These are phyloP conservation scores for Arthrobotrys musiformis DNA, from an alignment of 2,329 filamentous ascomycete genomes.

Conservation along the genomic window DNA sequence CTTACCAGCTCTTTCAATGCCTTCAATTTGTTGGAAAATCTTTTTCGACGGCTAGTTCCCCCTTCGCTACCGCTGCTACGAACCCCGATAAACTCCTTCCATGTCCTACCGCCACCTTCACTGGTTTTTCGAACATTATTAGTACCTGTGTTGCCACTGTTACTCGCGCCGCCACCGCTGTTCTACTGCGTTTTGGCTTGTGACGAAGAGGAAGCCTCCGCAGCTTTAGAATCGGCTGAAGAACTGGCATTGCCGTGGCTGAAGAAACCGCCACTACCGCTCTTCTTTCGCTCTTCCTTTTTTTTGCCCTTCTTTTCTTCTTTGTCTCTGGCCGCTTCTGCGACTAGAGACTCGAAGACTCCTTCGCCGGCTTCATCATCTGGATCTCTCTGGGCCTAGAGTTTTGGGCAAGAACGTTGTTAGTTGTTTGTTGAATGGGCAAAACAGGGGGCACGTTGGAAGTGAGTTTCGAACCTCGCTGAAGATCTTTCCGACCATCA, in stretches of 20 bases:
- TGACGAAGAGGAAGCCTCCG: slow-evolving; percentile 19
- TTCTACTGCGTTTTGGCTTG: slow-evolving; percentile 47
- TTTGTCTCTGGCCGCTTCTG: slow-evolving; percentile 92
- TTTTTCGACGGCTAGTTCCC: not conserved
- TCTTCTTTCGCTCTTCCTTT: slow-evolving; percentile 68
- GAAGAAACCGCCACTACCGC: slow-evolving; percentile 32
- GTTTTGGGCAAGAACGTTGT: slow-evolving; percentile 18
- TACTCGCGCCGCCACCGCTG: slow-evolving; percentile 1
- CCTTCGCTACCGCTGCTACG: not conserved
- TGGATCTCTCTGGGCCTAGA: slow-evolving; percentile 82
- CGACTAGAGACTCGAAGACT: slow-evolving; percentile 97
- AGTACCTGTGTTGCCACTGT: not conserved
- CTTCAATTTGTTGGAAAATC: slow-evolving; percentile 19
- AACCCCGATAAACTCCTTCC: slow-evolving; percentile 12
- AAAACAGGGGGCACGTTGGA: slow-evolving; percentile 15
- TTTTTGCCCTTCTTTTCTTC: slow-evolving; percentile 78
- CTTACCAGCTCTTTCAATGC: slow-evolving; percentile 7
- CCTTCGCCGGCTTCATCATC: slow-evolving; percentile 99
- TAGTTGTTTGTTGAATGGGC: not conserved
- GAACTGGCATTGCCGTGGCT: slow-evolving; percentile 45
- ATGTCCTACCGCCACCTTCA: slow-evolving; percentile 1
- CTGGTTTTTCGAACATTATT: slow-evolving; percentile 9
- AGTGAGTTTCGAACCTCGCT: slow-evolving; percentile 73
- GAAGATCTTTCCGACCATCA: slow-evolving; percentile 90
- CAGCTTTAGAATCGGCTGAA: slow-evolving; percentile 25